Evolutionary conservation across 305 asterid species (phyloP).

Genomic region (Rubia balearica): DNA sequence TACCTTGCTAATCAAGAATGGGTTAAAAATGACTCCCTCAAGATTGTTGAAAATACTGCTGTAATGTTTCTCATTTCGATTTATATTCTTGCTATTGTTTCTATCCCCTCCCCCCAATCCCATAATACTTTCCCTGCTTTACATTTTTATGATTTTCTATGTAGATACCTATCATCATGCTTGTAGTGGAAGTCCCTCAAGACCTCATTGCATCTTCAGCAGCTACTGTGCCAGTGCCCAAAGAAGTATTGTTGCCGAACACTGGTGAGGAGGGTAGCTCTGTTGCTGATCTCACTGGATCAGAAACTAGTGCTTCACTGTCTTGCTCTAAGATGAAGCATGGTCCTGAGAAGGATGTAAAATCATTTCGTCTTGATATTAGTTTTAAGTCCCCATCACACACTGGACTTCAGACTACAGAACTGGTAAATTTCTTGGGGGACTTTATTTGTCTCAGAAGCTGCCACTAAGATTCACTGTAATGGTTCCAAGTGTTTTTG

Average conservation of each 20-base stretch:
- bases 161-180: conserved; percentile 98
- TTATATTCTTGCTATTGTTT: conserved; percentile 15
- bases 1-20: conserved; percentile 99
- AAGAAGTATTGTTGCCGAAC: conserved; percentile 41
- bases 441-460: not conserved
- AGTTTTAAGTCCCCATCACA: conserved; percentile 97
- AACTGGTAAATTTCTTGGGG: conserved; percentile 52
- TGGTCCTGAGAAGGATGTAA: conserved; percentile 45
- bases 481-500: not conserved
- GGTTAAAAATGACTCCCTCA: conserved; percentile 99
- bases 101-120: not conserved
- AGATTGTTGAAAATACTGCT: conserved; percentile 99
- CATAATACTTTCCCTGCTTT: conserved; percentile 1
- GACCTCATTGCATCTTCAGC: conserved; percentile 55
- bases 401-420: conserved; percentile 96
- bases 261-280: conserved; percentile 44
- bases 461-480: not conserved
- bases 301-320: conserved; percentile 38
- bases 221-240: conserved; percentile 42
- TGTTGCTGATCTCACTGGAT: conserved; percentile 41
- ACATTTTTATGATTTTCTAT: conserved; percentile 19
- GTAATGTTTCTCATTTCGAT: conserved; percentile 40
- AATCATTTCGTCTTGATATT: conserved; percentile 87
- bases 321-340: conserved; percentile 38
- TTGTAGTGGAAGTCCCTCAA: conserved; percentile 94